Percentiles rank a stretch among this genome's conserved stretches.
These are phyloP conservation scores for Phanerochaete sordida DNA, from an alignment of 768 basidiomycete genomes.

Conservation along the genomic window DNA sequence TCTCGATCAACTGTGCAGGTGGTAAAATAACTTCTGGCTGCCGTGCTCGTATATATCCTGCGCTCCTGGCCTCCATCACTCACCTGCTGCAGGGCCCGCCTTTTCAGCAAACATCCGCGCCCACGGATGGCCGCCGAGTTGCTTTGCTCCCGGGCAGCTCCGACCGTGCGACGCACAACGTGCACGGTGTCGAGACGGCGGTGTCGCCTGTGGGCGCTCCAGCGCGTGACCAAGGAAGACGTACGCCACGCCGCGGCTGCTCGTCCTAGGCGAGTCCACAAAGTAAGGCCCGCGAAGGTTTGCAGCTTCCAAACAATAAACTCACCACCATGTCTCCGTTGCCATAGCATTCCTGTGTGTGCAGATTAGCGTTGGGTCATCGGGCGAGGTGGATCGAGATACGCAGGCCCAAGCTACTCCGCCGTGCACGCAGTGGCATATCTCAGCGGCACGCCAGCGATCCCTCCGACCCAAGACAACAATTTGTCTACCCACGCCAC, in stretches of 20 bases:
- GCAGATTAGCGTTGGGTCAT: neutral
- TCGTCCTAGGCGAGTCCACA: neutral
- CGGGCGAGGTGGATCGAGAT: neutral
- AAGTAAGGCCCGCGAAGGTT: slow-evolving; percentile 14
- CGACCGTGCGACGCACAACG: neutral
- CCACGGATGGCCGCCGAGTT: slow-evolving; percentile 5
- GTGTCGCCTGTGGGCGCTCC: neutral
- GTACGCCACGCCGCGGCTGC: slow-evolving; percentile 1
- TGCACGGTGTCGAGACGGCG: neutral
- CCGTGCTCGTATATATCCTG: slow-evolving; percentile 8
- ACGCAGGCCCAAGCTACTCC: neutral
- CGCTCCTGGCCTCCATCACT: neutral
- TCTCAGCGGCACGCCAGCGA: slow-evolving; percentile 1
- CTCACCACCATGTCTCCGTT: neutral
- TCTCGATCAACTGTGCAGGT: slow-evolving; percentile 6
- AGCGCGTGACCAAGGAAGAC: slow-evolving; percentile 7
- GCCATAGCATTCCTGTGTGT: slow-evolving; percentile 10
- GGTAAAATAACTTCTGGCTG: neutral
- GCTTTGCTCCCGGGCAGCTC: neutral
- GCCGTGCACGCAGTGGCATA: neutral
- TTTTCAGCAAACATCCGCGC: neutral
- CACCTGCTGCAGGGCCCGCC: neutral
- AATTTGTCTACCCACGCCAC: neutral
- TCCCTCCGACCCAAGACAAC: neutral
- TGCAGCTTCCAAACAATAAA: neutral